Base-by-base conservation (phyloP, 257 asterid genomes). In the Henckelia pumila region DNA sequence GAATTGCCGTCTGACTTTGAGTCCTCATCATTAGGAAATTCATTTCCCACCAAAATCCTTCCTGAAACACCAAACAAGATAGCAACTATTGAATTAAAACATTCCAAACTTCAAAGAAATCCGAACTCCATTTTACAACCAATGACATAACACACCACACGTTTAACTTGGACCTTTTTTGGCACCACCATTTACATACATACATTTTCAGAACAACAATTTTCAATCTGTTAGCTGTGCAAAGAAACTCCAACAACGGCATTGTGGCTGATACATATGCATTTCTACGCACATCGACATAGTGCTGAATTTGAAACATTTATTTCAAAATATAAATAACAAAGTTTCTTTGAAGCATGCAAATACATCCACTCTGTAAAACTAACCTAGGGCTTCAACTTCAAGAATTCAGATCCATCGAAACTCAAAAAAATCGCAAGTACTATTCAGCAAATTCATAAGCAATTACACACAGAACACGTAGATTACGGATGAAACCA, bases 1-100 rank as follows among this genome's bases (percentile, higher is more conserved):
- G 82, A 74, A 84, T 84, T 79, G 91, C 81, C 79, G 79, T 70
- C 86, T 82, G 97, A 81, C 70, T 84, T 57, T 77, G 81, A 55
- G 96, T 83, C 88, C 98, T 86, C 94, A 84, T 85, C 91, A 83
- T 84, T 85, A 91, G 70, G 76, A 94, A 91, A 73, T 94, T 89
- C 99, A 94, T 94, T 63, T 86, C 73, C 66, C 80, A 73, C 85
- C 78, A 74, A 71, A 66, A 58, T 21, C 57, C 16, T 77, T 32
- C 69, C 86, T 83, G 80, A 79, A 70, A 65, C 24, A 64, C 30
- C 29, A 69, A 25, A 23, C 30, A 67, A 55, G 13, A 64, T 56
- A 23, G 56, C 60, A 77, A 58, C 60, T 58, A 20, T 47, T 32
- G 32, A 53, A 35, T 66, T 77, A 61, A 33, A 9, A 62, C 50